Conservation (phyloP, 2,329 filamentous ascomycete species). For the Scorias spongiosa region DNA sequence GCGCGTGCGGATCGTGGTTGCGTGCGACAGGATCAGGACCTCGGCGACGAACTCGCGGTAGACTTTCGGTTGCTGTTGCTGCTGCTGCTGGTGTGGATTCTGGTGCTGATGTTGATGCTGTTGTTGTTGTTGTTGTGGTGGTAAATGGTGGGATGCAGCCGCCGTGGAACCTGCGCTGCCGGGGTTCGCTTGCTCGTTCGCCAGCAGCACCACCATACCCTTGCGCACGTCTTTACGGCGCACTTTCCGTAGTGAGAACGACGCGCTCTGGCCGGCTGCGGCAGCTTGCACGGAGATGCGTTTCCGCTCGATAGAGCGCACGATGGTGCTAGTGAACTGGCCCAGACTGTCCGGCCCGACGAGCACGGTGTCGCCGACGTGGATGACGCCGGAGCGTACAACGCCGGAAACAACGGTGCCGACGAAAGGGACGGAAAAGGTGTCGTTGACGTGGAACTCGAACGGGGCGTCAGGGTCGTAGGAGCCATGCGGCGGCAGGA, state of each 20-base stretch:
- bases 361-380: conserved; percentile 77
- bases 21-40: conserved; percentile 89
- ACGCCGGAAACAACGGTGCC: conserved; percentile 94
- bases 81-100: too few species aligned
- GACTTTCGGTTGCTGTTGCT: conserved; percentile 30
- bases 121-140: conserved; percentile 6
- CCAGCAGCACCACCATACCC: conserved; percentile 91
- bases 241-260: conserved; percentile 77
- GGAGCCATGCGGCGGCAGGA: conserved; percentile 83
- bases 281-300: conserved; percentile 76
- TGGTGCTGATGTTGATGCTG: conserved; percentile 1
- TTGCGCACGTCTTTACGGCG: conserved; percentile 87
- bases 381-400: conserved; percentile 67
- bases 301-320: conserved; percentile 90
- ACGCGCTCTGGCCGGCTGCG: conserved; percentile 81
- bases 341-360: conserved; percentile 84
- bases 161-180: conserved; percentile 13
- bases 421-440: conserved; percentile 92
- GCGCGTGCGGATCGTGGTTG: conserved; percentile 89
- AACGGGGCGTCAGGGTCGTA: conserved; percentile 81
- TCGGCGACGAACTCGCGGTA: conserved; percentile 43
- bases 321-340: conserved; percentile 71
- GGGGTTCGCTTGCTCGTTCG: conserved; percentile 47
- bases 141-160: conserved; percentile 4
- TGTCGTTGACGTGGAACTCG: conserved; percentile 93